Evolutionary conservation across 1,139 yeast species (phyloP).

Genomic region (Spathaspora sp.): DNA sequence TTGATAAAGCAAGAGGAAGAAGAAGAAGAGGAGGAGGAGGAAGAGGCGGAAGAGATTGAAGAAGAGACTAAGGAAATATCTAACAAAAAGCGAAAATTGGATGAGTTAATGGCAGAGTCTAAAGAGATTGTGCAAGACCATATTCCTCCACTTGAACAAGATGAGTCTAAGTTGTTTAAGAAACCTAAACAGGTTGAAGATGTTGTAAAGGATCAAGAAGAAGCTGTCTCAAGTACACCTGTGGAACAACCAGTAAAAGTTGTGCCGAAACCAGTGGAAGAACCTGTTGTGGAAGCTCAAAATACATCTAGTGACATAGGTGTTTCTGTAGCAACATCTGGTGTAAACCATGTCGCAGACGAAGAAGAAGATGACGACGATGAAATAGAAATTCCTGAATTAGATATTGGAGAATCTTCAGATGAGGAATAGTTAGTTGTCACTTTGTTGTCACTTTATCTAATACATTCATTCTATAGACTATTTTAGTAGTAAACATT

Average conservation of each 20-base stretch:
- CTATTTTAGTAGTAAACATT: too few species aligned
- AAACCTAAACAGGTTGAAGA: constrained; percentile 7
- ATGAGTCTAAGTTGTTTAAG: constrained; percentile 6
- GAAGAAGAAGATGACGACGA: constrained; percentile 24
- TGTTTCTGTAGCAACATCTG: neutral
- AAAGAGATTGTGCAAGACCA: constrained; percentile 12
- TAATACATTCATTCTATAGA: too few species aligned
- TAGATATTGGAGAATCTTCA: constrained; percentile 28
- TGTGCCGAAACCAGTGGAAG: constrained; percentile 14
- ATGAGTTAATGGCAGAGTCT: constrained; percentile 17
- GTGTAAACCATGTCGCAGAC: constrained; percentile 10
- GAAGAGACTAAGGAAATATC: constrained; percentile 4
- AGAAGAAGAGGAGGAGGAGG: constrained; percentile 19
- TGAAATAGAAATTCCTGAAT: constrained; percentile 60
- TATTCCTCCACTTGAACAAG: neutral
- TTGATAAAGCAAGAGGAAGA: constrained; percentile 14
- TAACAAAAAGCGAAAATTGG: constrained; percentile 20
- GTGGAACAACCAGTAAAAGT: constrained; percentile 7
- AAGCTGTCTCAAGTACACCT: constrained; percentile 8
- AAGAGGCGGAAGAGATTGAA: constrained; percentile 14
- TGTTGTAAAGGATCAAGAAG: constrained; percentile 10
- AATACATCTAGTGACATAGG: constrained; percentile 2
- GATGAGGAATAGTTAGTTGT: constrained; percentile 15
- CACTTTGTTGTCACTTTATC: too few species aligned
- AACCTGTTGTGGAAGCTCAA: neutral